Evolutionary conservation across 106 monocot species (phyloP).

Genomic region (Hemerocallis citrina): DNA sequence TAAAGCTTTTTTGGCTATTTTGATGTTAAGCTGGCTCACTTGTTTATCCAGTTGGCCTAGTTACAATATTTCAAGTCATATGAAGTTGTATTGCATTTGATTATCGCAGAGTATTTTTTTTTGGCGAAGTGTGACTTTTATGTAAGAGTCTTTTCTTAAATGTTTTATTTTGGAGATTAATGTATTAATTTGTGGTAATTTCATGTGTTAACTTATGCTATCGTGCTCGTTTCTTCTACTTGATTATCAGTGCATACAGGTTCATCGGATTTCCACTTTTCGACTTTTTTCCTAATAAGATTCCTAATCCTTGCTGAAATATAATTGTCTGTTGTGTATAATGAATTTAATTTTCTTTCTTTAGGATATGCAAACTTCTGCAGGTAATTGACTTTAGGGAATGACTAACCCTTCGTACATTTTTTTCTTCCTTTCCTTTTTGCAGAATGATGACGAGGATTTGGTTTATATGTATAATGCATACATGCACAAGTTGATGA

Average conservation of each 20-base stretch:
- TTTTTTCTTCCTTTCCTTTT: conserved; percentile 19
- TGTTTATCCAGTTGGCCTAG: no score
- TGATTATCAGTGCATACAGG: neutral
- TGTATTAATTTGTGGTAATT: neutral
- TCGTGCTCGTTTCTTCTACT: neutral
- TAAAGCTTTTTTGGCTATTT: no score
- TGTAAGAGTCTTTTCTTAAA: neutral
- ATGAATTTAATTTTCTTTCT: neutral
- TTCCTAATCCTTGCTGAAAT: neutral
- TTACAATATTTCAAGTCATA: no score
- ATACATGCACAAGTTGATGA: conserved; percentile 91
- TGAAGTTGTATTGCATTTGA: no score
- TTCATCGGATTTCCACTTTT: neutral
- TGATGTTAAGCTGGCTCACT: no score
- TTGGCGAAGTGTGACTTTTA: no score
- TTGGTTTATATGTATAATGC: conserved; percentile 82
- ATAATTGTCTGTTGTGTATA: neutral
- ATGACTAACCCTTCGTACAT: neutral
- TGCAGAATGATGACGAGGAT: conserved; percentile 96
- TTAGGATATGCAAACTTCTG: neutral
- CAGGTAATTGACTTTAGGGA: neutral
- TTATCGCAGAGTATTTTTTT: no score
- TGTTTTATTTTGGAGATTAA: neutral
- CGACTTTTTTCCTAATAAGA: neutral
- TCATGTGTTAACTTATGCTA: neutral